Base-by-base conservation (phyloP, 1,284 basidiomycete genomes). In the Pterula multifida region DNA sequence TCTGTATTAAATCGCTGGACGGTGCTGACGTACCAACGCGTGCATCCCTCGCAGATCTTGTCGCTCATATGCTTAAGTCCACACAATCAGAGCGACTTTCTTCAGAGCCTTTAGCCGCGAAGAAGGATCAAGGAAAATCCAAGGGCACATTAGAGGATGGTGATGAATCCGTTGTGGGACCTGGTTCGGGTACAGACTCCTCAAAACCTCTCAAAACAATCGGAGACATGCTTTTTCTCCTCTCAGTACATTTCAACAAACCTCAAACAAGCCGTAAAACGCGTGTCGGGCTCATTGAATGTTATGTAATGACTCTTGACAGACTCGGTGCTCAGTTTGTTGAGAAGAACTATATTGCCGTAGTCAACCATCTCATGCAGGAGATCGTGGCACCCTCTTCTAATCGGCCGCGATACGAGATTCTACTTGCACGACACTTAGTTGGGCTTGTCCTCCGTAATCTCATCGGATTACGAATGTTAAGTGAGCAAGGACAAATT, bases 401-500 rank as follows among this genome's bases (percentile, higher is more conserved):
- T 45, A 80, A 71, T 50, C 70, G 67, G 32, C 73, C 76, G 2
- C 75, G 85, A 54, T 86, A 89, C 60, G 94, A 97, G 48, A 72
- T 75, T 1, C 65, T 97, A 4, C 70, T 85, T 3, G 72, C 86
- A 1, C 76, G 90, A 15, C 84, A 81, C 35, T 71, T 89, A 3
- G 82, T 92, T 26, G 79, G 79, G 1, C 75, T 91, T 28, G 61
- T 98, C 9, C 67, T 98, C 26, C 74, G 92, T 42, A 89, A 95
- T 57, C 75, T 97, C 25, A 80, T 98, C 46, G 91, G 89, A 1
- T 80, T 87, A 3, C 72, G 91, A 50, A 84, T 98, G 75, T 68
- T 98, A 47, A 86, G 86, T 51, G 94, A 98, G 61, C 90, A 92
- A 56, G 92, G 86, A 0, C 94, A 98, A 65, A 94, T 97, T 47